Conservation (phyloP, 2,329 filamentous ascomycete species). For the Coniochaeta sp. region DNA sequence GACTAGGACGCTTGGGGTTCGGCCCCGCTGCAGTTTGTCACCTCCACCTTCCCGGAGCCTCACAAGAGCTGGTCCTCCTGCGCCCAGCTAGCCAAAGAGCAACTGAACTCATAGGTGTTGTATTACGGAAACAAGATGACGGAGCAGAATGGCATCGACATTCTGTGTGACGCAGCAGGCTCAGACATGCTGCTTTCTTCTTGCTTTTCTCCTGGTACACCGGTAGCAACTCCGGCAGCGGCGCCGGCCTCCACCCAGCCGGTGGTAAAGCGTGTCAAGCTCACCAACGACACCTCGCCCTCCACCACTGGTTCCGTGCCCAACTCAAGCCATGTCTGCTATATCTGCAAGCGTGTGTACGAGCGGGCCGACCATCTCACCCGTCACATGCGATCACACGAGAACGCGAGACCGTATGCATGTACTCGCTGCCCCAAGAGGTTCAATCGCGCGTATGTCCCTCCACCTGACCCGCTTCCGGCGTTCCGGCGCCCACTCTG, state of each 20-base stretch:
- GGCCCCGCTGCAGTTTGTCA: not conserved
- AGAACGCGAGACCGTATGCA: constrained; percentile 19
- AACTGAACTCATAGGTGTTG: not conserved
- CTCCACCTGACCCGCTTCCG: not conserved
- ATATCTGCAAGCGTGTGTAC: constrained; percentile 19
- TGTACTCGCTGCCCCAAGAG: constrained; percentile 20
- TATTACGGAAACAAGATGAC: constrained; percentile 10
- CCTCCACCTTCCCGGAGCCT: not conserved
- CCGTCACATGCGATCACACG: constrained; percentile 19
- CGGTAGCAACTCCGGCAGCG: constrained; percentile 7
- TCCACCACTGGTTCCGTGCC: not conserved
- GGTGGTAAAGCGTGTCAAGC: constrained; percentile 10
- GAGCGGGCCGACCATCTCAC: constrained; percentile 21
- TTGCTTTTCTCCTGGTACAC: not conserved
- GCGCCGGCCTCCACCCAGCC: constrained; percentile 1
- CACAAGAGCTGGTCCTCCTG: not conserved
- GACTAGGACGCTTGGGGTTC: not conserved
- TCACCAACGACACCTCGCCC: constrained; percentile 4
- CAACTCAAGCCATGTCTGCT: constrained; percentile 14
- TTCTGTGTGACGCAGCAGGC: constrained; percentile 19
- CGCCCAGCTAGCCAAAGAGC: too few species aligned
- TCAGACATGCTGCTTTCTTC: constrained; percentile 7
- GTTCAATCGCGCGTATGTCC: constrained; percentile 20
- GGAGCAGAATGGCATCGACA: constrained; percentile 19
- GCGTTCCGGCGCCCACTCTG: not conserved